phyloP scores from a whole-genome alignment of 2,329 filamentous ascomycete genomes.

The Ascochyta fabae region DNA sequence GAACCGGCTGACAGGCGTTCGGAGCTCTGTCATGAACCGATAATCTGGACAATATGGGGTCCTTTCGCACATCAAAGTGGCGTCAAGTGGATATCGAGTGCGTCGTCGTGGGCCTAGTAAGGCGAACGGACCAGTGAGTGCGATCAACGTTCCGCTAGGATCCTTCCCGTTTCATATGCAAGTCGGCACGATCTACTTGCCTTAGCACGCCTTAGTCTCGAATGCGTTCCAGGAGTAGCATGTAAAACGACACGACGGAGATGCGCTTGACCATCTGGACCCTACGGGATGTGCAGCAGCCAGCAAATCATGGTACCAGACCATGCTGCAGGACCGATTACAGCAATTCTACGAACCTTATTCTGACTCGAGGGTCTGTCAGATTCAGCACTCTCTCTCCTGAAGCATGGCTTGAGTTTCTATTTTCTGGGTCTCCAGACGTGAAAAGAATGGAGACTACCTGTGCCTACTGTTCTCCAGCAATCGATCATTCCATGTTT shows the following conservation, averaged over 20 bases:
- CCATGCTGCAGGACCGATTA: conserved; percentile 10
- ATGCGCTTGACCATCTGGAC: conserved; percentile 4
- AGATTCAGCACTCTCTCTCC: conserved; percentile 22
- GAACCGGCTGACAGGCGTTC: background rate
- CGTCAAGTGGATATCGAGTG: conserved; percentile 12
- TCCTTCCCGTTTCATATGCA: conserved; percentile 15
- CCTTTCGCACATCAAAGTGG: conserved; percentile 12
- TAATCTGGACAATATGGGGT: background rate
- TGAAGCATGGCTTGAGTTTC: conserved; percentile 21
- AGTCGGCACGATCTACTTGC: conserved; percentile 12
- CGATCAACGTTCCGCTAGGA: conserved; percentile 15
- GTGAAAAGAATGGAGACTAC: conserved; percentile 19
- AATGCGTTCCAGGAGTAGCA: conserved; percentile 11
- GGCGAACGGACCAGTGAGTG: conserved; percentile 7
- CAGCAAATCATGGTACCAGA: conserved; percentile 1
- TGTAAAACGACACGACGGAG: conserved; percentile 8
- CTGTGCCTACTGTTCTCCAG: background rate
- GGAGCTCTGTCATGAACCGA: background rate
- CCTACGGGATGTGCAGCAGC: conserved; percentile 1
- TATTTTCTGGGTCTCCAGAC: conserved; percentile 14
- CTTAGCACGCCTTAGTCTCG: conserved; percentile 2
- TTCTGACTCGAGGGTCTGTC: conserved; percentile 26
- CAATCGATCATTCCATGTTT: background rate
- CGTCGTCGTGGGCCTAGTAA: conserved; percentile 7
- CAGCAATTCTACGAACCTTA: conserved; percentile 22